Conservation (phyloP, 2,329 filamentous ascomycete species). For the Diaporthe sp. region DNA sequence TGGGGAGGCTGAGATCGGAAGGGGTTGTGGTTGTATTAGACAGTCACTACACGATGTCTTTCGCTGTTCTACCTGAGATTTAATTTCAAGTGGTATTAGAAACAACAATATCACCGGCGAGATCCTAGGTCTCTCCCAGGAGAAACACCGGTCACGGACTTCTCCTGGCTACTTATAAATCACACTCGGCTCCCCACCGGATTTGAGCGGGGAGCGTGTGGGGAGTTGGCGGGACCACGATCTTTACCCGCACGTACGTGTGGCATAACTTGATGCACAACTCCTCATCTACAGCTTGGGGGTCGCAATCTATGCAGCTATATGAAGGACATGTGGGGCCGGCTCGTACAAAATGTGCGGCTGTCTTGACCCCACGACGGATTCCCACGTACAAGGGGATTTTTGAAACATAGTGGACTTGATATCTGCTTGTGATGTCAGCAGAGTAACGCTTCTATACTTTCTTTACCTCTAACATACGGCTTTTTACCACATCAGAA, state of each 20-base stretch:
- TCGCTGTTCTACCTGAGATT: neutral
- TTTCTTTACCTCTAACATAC: neutral
- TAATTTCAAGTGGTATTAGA: neutral
- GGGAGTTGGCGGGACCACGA: neutral
- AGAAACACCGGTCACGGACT: neutral
- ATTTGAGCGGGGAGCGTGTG: neutral
- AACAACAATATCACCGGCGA: no score
- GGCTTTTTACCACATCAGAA: neutral
- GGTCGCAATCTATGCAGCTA: neutral
- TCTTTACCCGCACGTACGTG: neutral
- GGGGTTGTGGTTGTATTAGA: neutral
- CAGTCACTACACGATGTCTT: neutral
- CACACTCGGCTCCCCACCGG: neutral
- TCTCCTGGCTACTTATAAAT: neutral
- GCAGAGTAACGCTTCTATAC: neutral
- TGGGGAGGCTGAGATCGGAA: neutral
- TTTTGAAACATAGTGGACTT: neutral
- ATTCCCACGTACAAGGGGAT: neutral
- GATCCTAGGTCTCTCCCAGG: neutral
- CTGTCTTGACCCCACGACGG: neutral
- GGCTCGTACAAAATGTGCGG: neutral
- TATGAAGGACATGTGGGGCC: neutral
- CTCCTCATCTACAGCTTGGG: neutral
- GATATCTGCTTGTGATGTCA: neutral
- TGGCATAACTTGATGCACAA: neutral